These are phyloP conservation scores for Mimosa pudica DNA, from an alignment of 306 rosid species.

Conservation along the genomic window DNA sequence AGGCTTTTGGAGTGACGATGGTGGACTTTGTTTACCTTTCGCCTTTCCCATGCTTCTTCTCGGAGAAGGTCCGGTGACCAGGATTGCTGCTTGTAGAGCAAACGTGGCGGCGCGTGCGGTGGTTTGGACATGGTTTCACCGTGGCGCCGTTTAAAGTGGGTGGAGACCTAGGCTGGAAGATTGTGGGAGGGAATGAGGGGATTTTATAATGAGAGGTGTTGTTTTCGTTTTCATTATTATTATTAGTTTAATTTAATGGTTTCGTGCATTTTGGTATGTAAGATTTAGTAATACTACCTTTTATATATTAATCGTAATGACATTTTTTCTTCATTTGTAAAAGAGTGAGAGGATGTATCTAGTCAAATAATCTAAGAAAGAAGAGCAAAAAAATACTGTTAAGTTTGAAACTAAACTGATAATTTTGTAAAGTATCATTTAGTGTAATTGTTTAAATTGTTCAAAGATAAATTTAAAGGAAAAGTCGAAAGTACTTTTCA, in stretches of 20 bases:
- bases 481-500: no score
- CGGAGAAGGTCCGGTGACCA: conserved; percentile 74
- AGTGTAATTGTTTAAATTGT: no score
- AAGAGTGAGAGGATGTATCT: neutral
- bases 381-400: no score
- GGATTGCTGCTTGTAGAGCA: conserved; percentile 61
- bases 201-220: neutral
- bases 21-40: conserved; percentile 35
- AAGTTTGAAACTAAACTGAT: no score
- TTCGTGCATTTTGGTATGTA: neutral
- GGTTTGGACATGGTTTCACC: conserved; percentile 39
- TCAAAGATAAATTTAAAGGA: no score
- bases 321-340: neutral
- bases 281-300: neutral
- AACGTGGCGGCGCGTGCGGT: conserved; percentile 41
- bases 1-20: conserved; percentile 51
- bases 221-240: neutral
- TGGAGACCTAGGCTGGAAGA: neutral
- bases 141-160: neutral
- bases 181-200: no score
- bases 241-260: neutral
- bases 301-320: neutral
- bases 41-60: conserved; percentile 78
- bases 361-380: neutral
- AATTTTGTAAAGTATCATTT: no score